Evolutionary conservation across 2,329 filamentous ascomycete species (phyloP).

Genomic region (Cladorrhinum sp.): DNA sequence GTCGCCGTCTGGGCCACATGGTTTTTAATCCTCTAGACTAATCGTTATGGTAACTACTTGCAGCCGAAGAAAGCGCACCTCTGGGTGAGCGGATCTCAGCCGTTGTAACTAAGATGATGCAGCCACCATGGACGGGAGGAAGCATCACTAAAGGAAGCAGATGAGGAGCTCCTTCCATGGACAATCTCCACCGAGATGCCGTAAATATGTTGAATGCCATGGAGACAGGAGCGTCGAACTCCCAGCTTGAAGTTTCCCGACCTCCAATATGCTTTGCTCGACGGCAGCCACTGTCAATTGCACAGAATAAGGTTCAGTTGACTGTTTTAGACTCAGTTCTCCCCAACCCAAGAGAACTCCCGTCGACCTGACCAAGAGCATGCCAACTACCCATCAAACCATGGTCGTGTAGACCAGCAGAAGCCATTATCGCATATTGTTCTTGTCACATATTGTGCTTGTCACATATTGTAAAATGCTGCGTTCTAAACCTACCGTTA

Average conservation of each 20-base stretch:
- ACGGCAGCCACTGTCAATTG: background rate
- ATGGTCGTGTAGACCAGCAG: background rate
- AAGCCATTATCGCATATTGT: background rate
- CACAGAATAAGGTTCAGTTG: background rate
- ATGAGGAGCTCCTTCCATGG: background rate
- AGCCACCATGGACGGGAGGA: no score
- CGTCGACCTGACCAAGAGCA: background rate
- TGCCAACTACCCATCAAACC: background rate
- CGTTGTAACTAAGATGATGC: no score
- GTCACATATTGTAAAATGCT: slow-evolving; percentile 35
- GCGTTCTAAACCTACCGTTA: slow-evolving; percentile 39
- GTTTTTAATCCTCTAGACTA: no score
- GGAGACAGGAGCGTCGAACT: background rate
- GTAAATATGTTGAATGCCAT: no score
- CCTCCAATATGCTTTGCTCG: background rate
- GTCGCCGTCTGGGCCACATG: no score
- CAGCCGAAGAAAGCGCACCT: no score
- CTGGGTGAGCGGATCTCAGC: no score
- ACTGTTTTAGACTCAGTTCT: background rate
- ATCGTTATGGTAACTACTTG: no score
- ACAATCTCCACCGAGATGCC: background rate
- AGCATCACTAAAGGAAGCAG: no score
- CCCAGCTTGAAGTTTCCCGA: background rate
- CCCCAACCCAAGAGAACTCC: background rate
- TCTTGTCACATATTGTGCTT: background rate